These are phyloP conservation scores for Russula virescens DNA, from an alignment of 768 basidiomycete genomes.

Conservation along the genomic window DNA sequence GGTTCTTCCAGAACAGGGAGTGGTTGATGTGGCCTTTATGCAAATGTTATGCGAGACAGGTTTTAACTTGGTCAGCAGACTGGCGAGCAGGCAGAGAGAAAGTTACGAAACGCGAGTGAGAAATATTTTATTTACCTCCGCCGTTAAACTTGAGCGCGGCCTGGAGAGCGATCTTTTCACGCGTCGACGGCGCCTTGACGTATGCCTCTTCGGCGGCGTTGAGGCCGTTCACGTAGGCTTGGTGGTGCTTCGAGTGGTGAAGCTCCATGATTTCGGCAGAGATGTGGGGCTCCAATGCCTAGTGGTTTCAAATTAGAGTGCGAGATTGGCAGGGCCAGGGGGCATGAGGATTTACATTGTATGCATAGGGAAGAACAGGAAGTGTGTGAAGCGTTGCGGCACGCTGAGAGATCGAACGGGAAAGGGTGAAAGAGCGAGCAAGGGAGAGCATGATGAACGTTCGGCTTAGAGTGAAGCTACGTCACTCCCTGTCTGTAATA, in stretches of 20 bases:
- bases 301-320: neutral
- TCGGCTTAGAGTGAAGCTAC: neutral
- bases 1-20: conserved; percentile 96
- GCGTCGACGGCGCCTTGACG: conserved; percentile 54
- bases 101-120: no score
- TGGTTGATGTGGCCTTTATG: conserved; percentile 84
- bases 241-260: conserved; percentile 89
- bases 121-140: conserved; percentile 48
- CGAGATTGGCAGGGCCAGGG: no score
- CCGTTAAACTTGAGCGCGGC: conserved; percentile 95
- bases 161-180: conserved; percentile 79
- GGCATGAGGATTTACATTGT: conserved; percentile 48
- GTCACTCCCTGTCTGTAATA: neutral
- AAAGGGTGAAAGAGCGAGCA: conserved; percentile 10
- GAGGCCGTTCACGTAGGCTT: conserved; percentile 90
- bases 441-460: neutral
- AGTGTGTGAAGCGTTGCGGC: conserved; percentile 57
- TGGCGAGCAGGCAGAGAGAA: neutral
- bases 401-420: conserved; percentile 41
- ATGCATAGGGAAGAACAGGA: conserved; percentile 72
- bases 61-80: neutral
- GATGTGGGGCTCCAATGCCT: conserved; percentile 92
- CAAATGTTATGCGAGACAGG: neutral
- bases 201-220: conserved; percentile 91
- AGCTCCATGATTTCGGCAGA: conserved; percentile 89